Conservation (phyloP, 768 basidiomycete species). For the Leccinum aurantiacum region DNA sequence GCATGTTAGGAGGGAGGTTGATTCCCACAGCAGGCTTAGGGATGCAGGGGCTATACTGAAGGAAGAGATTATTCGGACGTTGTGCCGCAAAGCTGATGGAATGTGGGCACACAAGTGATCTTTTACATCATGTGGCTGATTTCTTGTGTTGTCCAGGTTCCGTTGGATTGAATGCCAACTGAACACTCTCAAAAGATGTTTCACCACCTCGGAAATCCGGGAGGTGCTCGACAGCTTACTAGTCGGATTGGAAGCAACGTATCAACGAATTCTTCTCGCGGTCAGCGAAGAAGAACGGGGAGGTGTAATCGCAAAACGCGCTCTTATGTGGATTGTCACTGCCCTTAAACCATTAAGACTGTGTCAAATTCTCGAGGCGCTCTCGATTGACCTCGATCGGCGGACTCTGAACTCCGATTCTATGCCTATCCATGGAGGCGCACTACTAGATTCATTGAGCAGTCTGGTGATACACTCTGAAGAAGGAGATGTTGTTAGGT, state of each 20-base stretch:
- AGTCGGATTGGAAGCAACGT: not conserved
- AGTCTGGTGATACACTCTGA: not conserved
- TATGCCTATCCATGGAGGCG: not conserved
- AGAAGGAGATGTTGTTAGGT: not conserved
- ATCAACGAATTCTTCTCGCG: not conserved
- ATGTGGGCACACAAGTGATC: conserved; percentile 8
- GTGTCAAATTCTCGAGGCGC: not conserved
- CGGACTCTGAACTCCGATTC: not conserved
- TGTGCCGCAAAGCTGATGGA: conserved; percentile 8
- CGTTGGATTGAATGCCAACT: not conserved
- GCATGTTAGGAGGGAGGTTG: conserved; percentile 7
- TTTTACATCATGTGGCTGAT: not conserved
- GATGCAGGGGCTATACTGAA: not conserved
- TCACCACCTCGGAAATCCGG: not conserved
- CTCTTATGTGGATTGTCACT: not conserved
- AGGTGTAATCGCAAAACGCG: not conserved
- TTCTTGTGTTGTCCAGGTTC: not conserved
- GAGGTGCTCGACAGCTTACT: not conserved
- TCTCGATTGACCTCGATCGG: not conserved
- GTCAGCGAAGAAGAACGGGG: not conserved
- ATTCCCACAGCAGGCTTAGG: conserved; percentile 6
- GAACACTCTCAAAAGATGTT: not conserved
- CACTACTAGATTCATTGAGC: not conserved
- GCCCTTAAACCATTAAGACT: not conserved
- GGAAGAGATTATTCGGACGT: not conserved